phyloP scores from a whole-genome alignment of 768 basidiomycete genomes.

The Chalciporus pseudorubinellus region DNA sequence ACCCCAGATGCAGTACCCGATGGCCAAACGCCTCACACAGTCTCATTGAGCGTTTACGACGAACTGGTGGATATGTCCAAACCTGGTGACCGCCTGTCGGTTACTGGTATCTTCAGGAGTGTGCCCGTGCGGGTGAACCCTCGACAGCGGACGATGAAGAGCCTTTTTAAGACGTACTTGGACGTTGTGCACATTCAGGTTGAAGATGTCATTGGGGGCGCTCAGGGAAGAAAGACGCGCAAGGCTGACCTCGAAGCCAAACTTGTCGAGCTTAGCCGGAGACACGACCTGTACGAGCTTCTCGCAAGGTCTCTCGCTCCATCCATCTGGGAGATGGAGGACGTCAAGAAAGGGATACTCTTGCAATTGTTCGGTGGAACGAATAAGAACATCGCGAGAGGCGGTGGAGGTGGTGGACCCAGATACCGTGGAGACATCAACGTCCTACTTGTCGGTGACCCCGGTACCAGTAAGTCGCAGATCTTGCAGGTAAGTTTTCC shows the following conservation, averaged over 20 bases:
- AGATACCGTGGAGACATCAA: conserved; percentile 98
- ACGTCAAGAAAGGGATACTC: conserved; percentile 97
- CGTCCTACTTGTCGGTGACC: conserved; percentile 94
- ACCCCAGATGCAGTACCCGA: conserved; percentile 98
- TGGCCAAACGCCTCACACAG: conserved; percentile 97
- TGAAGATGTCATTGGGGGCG: conserved; percentile 42
- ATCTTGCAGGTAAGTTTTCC: conserved; percentile 72
- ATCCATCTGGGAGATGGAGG: conserved; percentile 97
- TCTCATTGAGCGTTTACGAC: conserved; percentile 96
- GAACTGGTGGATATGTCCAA: conserved; percentile 96
- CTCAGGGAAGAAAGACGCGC: conserved; percentile 37
- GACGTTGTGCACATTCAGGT: conserved; percentile 91
- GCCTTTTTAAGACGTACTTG: conserved; percentile 95
- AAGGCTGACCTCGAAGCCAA: conserved; percentile 77
- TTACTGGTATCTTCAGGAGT: conserved; percentile 93
- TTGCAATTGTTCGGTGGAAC: conserved; percentile 97
- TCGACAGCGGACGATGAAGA: conserved; percentile 86
- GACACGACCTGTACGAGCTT: conserved; percentile 83
- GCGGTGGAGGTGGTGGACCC: conserved; percentile 94
- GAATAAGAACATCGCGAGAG: conserved; percentile 90
- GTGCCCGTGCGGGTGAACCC: conserved; percentile 96
- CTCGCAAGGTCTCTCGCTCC: conserved; percentile 87
- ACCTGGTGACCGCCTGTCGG: conserved; percentile 88
- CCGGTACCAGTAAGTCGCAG: conserved; percentile 95
- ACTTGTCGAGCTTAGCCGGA: conserved; percentile 66